Evolutionary conservation across 306 rosid genomes (phyloP).

Genomic region (Chamaecrista fasciculata): DNA sequence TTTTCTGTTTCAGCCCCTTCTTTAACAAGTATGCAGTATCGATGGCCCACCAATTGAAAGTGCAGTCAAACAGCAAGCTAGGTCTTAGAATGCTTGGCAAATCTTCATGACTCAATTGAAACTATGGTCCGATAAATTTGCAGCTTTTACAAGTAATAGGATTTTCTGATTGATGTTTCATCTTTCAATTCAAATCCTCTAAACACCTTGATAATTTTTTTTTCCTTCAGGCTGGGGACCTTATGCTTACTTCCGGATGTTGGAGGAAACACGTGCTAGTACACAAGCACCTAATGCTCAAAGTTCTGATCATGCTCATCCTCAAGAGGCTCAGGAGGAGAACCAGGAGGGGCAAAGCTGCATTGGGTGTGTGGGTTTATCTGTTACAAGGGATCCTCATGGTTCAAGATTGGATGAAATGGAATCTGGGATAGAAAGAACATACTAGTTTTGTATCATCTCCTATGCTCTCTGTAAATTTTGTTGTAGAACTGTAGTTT

Average conservation of each 20-base stretch:
- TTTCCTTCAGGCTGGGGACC: conserved; percentile 83
- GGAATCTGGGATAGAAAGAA: conserved; percentile 62
- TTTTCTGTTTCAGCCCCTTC: too few species aligned
- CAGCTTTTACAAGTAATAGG: background rate
- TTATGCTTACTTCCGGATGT: conserved; percentile 64
- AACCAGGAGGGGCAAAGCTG: conserved; percentile 36
- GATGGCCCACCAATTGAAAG: too few species aligned
- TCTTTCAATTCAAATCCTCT: too few species aligned
- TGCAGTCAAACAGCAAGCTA: too few species aligned
- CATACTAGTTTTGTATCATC: conserved; percentile 25
- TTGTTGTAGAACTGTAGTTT: background rate
- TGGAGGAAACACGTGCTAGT: conserved; percentile 45
- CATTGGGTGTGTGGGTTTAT: conserved; percentile 51
- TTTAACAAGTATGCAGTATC: too few species aligned
- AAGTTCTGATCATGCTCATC: conserved; percentile 24
- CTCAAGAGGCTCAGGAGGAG: conserved; percentile 33
- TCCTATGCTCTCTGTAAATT: conserved; percentile 23
- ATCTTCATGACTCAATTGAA: background rate
- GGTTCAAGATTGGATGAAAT: conserved; percentile 43
- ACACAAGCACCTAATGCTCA: conserved; percentile 32
- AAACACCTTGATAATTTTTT: too few species aligned
- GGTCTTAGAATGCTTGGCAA: too few species aligned
- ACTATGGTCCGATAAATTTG: background rate
- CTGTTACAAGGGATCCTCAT: conserved; percentile 37
- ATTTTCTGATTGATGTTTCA: too few species aligned